Evolutionary conservation across 371 early-diverging fungal genomes (phyloP).

Genomic region (Zychaea mexicana): DNA sequence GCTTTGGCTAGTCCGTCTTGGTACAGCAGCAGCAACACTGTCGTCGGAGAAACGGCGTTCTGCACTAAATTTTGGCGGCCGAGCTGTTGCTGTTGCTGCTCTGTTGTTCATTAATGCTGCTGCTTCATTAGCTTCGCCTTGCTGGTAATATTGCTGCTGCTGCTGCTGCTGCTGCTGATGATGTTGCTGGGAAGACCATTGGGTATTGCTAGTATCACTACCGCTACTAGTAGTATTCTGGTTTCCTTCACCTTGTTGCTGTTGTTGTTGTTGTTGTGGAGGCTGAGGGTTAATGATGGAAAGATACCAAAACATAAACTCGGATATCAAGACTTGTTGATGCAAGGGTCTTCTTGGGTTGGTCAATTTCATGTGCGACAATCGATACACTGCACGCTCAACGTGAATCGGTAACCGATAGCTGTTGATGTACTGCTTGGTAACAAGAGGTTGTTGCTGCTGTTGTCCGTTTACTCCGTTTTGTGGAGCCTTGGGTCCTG

Average conservation of each 20-base stretch:
- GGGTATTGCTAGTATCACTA: constrained; percentile 83
- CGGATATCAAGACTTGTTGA: constrained; percentile 79
- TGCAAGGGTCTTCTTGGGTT: constrained; percentile 68
- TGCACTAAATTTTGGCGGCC: neutral
- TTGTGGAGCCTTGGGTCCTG: neutral
- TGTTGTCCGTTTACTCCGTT: neutral
- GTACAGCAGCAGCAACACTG: neutral
- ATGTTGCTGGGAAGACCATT: constrained; percentile 64
- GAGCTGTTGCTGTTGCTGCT: too few species aligned
- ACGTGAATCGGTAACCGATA: constrained; percentile 62
- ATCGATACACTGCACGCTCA: constrained; percentile 71
- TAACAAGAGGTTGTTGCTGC: constrained; percentile 12
- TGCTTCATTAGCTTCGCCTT: neutral
- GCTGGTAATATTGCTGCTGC: neutral
- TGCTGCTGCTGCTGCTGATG: constrained; percentile 13
- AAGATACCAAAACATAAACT: constrained; percentile 83
- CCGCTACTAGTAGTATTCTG: constrained; percentile 80
- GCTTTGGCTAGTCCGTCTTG: constrained; percentile 5
- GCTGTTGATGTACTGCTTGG: constrained; percentile 22
- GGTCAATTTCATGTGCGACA: constrained; percentile 78
- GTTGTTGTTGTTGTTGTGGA: constrained; percentile 64
- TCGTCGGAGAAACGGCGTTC: neutral
- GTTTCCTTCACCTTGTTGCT: too few species aligned
- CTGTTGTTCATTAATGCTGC: constrained; percentile 18
- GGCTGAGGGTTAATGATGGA: constrained; percentile 65